Base-by-base conservation (phyloP, 2,329 filamentous ascomycete genomes). In the Ascochyta koolunga region DNA sequence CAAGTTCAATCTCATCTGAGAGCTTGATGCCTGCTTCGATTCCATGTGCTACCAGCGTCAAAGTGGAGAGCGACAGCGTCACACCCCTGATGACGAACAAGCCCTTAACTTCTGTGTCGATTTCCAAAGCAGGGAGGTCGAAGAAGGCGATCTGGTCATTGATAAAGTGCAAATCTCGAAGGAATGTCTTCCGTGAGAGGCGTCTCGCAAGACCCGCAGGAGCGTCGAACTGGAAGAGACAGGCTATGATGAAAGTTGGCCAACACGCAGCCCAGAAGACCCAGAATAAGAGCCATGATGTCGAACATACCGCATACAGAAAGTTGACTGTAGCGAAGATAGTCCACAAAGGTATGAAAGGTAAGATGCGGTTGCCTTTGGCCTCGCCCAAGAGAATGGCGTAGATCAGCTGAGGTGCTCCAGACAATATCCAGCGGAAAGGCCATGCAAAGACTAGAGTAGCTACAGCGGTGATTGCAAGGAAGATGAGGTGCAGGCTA, bases 21-120 rank as follows among this genome's bases (percentile, higher is more conserved):
- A 83, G 64, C 59, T 81, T 82, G 61, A 83, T 77, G 27, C 80
- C 82, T 4, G 83, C 77, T 60, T 84, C 81, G 22, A 83, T 72
- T 1, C 82, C 80, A 68, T 83, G 80, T 2, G 80, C 80, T 5
- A 79, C 75, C 22, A 82, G 70, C 3, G 77, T 82, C 50, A 84
- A 60, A 5, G 71, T 79, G 1, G 79, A 81, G 3, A 83, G 64
- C 1, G 76, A 80, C n/a, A 84, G 71, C 0, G 81, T 83, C 4
- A 82, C 63, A 0, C 80, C 82, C n/a, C 82, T 73, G 35, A 83
- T 73, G 6, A 82, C 80, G 61, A 84, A 77, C 16, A 83, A 67
- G 0, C 82, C 82, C 57, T 80, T 76, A 13, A 83, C 79, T 22
- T 82, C 79, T 0, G 78, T 81, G 59, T 84, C 82, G 37, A 84